Percentiles rank a stretch among this genome's conserved stretches.
phyloP scores from a whole-genome alignment of 306 rosid genomes.

The Malus sieversii region DNA sequence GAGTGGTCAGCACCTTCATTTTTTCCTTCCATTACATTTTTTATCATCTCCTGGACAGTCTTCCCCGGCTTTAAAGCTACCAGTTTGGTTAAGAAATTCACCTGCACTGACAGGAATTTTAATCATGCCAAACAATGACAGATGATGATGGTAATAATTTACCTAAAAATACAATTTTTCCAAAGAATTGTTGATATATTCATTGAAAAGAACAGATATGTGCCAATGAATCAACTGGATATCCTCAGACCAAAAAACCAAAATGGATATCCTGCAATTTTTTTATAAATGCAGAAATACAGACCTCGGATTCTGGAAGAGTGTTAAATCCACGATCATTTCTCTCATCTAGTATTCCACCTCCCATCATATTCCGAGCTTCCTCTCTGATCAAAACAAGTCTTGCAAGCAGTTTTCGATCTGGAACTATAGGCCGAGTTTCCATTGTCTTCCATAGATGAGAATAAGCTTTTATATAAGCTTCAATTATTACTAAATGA shows the following conservation, averaged over 20 bases:
- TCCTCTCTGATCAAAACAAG: slow-evolving; percentile 98
- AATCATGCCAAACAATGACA: slow-evolving; percentile 12
- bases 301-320: slow-evolving; percentile 91
- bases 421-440: slow-evolving; percentile 80
- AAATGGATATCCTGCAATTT: not conserved
- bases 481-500: not conserved
- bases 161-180: not conserved
- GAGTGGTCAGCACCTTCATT: slow-evolving; percentile 72
- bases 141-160: not conserved
- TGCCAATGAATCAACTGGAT: not conserved
- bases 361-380: slow-evolving; percentile 98
- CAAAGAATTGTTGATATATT: not conserved
- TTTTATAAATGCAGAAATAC: slow-evolving; percentile 7
- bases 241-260: not conserved
- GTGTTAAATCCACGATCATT: slow-evolving; percentile 80
- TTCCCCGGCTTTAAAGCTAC: slow-evolving; percentile 88
- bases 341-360: slow-evolving; percentile 85
- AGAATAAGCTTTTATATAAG: not conserved
- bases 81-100: slow-evolving; percentile 78
- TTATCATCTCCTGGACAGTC: slow-evolving; percentile 74
- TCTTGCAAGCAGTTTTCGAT: slow-evolving; percentile 85
- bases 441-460: slow-evolving; percentile 70
- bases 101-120: slow-evolving; percentile 41
- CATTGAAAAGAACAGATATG: not conserved
- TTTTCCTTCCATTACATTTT: slow-evolving; percentile 88